phyloP scores from a whole-genome alignment of 345 rosid species.

The Eucalyptus tenuipes region DNA sequence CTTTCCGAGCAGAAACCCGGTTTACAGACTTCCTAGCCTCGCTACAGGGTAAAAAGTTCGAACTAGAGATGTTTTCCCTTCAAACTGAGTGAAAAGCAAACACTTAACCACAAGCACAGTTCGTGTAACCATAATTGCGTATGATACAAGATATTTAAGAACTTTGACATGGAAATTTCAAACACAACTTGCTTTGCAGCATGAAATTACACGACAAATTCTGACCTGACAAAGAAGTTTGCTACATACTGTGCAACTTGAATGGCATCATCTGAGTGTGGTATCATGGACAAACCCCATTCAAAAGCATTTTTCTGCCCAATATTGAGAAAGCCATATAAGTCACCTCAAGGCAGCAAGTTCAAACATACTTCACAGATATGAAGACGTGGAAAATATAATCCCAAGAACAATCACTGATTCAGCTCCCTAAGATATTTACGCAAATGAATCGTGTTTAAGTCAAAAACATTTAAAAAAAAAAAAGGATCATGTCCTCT shows the following conservation, averaged over 20 bases:
- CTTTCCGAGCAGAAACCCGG: constrained; percentile 43
- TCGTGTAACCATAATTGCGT: not conserved
- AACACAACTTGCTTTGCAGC: not conserved
- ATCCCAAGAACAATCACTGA: not conserved
- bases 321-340: not conserved
- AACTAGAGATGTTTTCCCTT: not conserved
- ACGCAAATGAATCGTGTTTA: not conserved
- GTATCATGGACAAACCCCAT: constrained; percentile 69
- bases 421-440: not conserved
- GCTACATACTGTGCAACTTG: constrained; percentile 74
- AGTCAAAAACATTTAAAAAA: too few relatives aligned
- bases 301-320: constrained; percentile 91
- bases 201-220: not conserved
- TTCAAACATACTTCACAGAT: not conserved
- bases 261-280: constrained; percentile 86
- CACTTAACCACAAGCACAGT: not conserved
- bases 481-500: too few relatives aligned
- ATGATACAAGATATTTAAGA: not conserved
- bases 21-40: constrained; percentile 78
- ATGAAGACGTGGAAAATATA: not conserved
- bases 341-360: not conserved
- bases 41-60: constrained; percentile 18
- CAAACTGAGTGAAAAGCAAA: not conserved
- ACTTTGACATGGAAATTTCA: not conserved
- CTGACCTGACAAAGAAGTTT: constrained; percentile 66